phyloP scores from a whole-genome alignment of 352 stramenopile species.

The Phytophthora sansomeana region DNA sequence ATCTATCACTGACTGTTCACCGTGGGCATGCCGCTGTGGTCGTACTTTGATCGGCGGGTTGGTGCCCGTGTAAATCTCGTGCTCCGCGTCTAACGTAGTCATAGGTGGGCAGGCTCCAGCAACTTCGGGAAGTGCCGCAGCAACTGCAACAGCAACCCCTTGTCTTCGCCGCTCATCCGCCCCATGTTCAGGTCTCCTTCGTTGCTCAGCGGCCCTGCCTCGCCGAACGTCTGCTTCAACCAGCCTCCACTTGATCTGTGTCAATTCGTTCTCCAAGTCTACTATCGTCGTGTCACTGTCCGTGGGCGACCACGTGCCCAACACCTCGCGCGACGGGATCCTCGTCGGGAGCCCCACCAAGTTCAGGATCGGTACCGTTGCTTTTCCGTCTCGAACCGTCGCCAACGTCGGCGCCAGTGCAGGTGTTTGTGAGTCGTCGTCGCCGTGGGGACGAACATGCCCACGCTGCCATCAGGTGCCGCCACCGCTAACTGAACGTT shows the following conservation, averaged over 20 bases:
- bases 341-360: background rate
- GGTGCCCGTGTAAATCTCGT: background rate
- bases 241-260: no score
- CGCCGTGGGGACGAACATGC: no score
- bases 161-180: background rate
- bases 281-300: no score
- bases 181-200: no score
- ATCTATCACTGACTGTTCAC: background rate
- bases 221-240: no score
- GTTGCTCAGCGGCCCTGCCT: no score
- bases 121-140: background rate
- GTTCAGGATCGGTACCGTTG: background rate
- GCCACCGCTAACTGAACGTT: no score
- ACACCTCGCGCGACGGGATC: background rate
- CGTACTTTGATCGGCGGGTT: background rate
- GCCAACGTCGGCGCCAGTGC: background rate
- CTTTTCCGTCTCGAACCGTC: background rate
- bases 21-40: background rate
- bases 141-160: background rate
- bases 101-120: background rate
- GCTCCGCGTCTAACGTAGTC: background rate
- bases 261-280: no score
- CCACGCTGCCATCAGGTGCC: background rate
- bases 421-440: no score
- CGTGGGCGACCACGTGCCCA: slow-evolving; percentile 7